These are phyloP conservation scores for Alternaria ethzedia DNA, from an alignment of 2,329 filamentous ascomycete species.

Conservation along the genomic window DNA sequence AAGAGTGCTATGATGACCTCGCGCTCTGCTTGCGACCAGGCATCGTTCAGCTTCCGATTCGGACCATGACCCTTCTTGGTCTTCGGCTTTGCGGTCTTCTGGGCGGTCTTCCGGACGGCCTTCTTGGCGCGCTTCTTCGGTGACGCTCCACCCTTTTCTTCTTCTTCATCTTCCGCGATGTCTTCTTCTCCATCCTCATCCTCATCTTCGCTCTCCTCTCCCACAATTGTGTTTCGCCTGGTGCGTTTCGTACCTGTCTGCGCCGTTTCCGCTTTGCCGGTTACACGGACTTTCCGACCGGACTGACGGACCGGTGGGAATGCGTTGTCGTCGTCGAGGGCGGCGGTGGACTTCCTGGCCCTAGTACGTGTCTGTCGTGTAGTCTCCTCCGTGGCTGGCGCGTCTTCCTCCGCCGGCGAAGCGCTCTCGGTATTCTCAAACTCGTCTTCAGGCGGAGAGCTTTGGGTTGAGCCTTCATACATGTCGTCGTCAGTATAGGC, in stretches of 20 bases:
- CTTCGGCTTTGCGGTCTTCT: neutral
- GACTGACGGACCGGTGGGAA: neutral
- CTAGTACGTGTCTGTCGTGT: neutral
- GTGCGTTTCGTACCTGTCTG: neutral
- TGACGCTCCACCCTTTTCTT: neutral
- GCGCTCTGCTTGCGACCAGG: neutral
- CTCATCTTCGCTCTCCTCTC: neutral
- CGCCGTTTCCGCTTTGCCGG: fast-evolving
- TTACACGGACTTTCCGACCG: neutral
- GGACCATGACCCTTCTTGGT: neutral
- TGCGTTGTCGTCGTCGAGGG: neutral
- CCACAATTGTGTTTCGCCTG: neutral
- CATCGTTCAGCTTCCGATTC: neutral
- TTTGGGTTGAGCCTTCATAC: too few species aligned
- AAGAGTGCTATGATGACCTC: neutral
- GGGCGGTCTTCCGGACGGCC: neutral
- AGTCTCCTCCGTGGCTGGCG: neutral
- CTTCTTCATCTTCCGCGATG: neutral
- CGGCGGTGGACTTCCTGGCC: neutral
- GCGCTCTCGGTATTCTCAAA: neutral
- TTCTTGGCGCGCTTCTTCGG: neutral
- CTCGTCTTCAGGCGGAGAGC: neutral
- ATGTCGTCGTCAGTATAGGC: neutral
- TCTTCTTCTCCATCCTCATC: neutral
- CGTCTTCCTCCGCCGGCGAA: neutral